Conservation (phyloP, 179 eudicot genomes). For the Sideroxylon spinosum region DNA sequence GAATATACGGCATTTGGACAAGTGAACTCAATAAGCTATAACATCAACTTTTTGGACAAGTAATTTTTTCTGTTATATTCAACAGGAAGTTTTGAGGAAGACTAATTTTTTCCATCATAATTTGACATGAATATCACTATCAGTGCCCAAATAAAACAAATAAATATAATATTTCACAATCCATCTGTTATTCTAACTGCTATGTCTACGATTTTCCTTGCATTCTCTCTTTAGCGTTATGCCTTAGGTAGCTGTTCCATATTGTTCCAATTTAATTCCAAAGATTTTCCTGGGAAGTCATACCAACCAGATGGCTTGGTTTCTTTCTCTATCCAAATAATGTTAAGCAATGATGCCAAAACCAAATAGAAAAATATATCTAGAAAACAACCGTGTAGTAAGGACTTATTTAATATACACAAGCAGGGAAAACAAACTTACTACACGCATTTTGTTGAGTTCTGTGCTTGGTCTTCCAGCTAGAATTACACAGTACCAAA, state of each 20-base stretch:
- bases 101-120: neutral
- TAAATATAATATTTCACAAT: too few species aligned
- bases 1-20: constrained; percentile 1
- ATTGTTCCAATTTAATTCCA: neutral
- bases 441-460: constrained; percentile 80
- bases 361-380: neutral
- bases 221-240: neutral
- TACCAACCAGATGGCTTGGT: neutral
- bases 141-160: neutral
- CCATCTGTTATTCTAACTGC: neutral
- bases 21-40: neutral
- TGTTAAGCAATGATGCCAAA: constrained; percentile 2
- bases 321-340: neutral
- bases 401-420: neutral
- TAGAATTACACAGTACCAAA: constrained; percentile 87
- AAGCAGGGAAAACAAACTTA: constrained; percentile 37
- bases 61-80: neutral
- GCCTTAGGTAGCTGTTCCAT: neutral
- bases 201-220: neutral
- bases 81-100: neutral
- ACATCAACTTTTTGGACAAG: too few species aligned
- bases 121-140: neutral
- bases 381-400: neutral
- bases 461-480: constrained; percentile 81
- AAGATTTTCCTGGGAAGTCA: neutral